Percentiles rank a stretch among this genome's conserved stretches.
These are phyloP conservation scores for Penicillium sp. DNA, from an alignment of 2,329 filamentous ascomycete species.

Conservation along the genomic window DNA sequence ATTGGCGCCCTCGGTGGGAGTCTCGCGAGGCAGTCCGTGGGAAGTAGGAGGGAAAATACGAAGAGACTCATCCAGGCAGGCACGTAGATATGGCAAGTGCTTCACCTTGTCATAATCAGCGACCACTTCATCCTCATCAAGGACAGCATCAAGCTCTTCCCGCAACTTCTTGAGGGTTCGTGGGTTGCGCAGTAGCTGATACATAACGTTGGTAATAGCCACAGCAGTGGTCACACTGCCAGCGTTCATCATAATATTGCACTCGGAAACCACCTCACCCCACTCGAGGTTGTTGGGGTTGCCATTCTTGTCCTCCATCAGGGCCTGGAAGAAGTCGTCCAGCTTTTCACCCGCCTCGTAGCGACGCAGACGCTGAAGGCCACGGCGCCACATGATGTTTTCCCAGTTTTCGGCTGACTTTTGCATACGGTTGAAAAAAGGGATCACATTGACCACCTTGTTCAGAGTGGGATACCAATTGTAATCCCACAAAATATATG, in stretches of 20 bases:
- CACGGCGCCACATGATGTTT: constrained; percentile 51
- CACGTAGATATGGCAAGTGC: constrained; percentile 57
- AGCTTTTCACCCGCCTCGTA: constrained; percentile 57
- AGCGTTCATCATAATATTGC: constrained; percentile 52
- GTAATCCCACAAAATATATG: constrained; percentile 56
- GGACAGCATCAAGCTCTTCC: constrained; percentile 52
- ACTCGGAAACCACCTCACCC: constrained; percentile 63
- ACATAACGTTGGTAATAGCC: constrained; percentile 59
- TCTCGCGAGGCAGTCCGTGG: constrained; percentile 50
- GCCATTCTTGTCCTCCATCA: constrained; percentile 58
- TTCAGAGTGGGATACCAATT: constrained; percentile 55
- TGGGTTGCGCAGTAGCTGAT: constrained; percentile 57
- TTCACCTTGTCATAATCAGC: constrained; percentile 57
- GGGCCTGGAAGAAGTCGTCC: constrained; percentile 61
- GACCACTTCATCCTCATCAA: constrained; percentile 50
- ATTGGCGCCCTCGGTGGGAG: constrained; percentile 48
- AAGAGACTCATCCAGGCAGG: constrained; percentile 57
- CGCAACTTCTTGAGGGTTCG: constrained; percentile 44
- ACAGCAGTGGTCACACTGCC: constrained; percentile 59
- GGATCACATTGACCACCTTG: constrained; percentile 53
- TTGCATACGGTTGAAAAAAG: constrained; percentile 44
- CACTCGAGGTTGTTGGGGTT: constrained; percentile 55
- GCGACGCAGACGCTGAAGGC: constrained; percentile 37
- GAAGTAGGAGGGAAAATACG: constrained; percentile 52
- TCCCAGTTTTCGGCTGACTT: constrained; percentile 50